phyloP scores from a whole-genome alignment of 2,329 filamentous ascomycete genomes.

The Talaromyces piceae region DNA sequence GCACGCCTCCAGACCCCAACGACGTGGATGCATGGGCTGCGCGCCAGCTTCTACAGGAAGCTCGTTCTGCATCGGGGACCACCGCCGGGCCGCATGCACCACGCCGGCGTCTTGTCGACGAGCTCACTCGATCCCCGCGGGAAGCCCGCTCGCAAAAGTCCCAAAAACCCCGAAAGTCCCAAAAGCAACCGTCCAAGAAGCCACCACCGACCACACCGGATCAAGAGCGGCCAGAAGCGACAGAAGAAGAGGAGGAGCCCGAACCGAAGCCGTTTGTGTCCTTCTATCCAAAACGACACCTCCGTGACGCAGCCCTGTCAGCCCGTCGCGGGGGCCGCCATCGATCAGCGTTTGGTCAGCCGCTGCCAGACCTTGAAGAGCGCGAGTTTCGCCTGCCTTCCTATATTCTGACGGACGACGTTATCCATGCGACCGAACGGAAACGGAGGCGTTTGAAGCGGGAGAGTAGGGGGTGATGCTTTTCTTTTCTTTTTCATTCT shows the following conservation, averaged over 20 bases:
- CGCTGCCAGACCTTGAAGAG: constrained; percentile 62
- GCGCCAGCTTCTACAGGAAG: constrained; percentile 68
- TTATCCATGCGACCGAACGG: constrained; percentile 34
- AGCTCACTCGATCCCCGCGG: constrained; percentile 4
- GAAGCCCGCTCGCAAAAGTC: background rate
- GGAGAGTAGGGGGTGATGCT: constrained; percentile 15
- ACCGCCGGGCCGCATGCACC: background rate
- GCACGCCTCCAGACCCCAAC: constrained; percentile 56
- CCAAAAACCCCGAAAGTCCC: background rate
- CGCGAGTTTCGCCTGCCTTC: constrained; percentile 68
- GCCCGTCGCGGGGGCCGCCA: constrained; percentile 61
- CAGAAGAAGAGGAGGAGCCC: background rate
- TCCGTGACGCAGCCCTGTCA: constrained; percentile 72
- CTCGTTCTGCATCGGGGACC: constrained; percentile 46
- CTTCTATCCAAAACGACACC: constrained; percentile 73
- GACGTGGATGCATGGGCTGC: constrained; percentile 66
- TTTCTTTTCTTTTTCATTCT: background rate
- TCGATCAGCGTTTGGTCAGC: constrained; percentile 71
- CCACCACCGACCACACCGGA: background rate
- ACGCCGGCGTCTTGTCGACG: constrained; percentile 8
- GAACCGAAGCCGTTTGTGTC: constrained; percentile 63
- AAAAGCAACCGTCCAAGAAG: background rate
- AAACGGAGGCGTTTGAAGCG: constrained; percentile 30
- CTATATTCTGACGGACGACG: constrained; percentile 44
- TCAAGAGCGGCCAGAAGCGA: background rate